Percentiles rank a stretch among this genome's conserved stretches.
Conservation (phyloP, 2,329 filamentous ascomycete species). For the Colletotrichum sp. region DNA sequence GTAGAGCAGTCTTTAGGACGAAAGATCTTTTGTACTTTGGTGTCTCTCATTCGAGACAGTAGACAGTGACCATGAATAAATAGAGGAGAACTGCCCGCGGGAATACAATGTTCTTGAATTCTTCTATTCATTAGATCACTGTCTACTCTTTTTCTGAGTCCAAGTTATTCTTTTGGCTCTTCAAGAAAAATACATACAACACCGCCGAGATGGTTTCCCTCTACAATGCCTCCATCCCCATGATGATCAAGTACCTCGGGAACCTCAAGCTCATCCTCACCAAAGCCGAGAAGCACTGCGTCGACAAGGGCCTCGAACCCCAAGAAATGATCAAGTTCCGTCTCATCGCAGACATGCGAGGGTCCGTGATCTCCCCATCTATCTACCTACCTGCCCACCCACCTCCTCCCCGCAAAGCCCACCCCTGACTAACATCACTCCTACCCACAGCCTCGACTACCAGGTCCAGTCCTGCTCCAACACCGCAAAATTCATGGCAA, state of each 20-base stretch:
- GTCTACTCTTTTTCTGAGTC: fast-evolving
- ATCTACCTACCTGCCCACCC: neutral
- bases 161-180: neutral
- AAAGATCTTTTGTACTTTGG: neutral
- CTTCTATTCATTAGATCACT: neutral
- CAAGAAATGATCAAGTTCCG: conserved; percentile 25
- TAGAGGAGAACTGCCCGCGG: neutral
- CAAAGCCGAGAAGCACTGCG: conserved; percentile 14
- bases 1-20: neutral
- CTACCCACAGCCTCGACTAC: conserved; percentile 18
- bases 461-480: conserved; percentile 26
- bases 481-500: conserved; percentile 24
- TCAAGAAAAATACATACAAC: fast-evolving
- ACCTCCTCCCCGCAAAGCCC: neutral
- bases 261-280: conserved; percentile 26
- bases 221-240: conserved; percentile 24
- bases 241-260: conserved; percentile 32
- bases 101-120: neutral
- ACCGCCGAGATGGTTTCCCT: conserved; percentile 12
- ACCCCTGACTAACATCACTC: neutral
- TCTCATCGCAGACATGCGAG: conserved; percentile 25
- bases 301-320: neutral
- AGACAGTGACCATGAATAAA: neutral
- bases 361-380: neutral
- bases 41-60: neutral